Conservation (phyloP, 495 filamentous ascomycete genomes). For the Aspergillus ostianus region DNA sequence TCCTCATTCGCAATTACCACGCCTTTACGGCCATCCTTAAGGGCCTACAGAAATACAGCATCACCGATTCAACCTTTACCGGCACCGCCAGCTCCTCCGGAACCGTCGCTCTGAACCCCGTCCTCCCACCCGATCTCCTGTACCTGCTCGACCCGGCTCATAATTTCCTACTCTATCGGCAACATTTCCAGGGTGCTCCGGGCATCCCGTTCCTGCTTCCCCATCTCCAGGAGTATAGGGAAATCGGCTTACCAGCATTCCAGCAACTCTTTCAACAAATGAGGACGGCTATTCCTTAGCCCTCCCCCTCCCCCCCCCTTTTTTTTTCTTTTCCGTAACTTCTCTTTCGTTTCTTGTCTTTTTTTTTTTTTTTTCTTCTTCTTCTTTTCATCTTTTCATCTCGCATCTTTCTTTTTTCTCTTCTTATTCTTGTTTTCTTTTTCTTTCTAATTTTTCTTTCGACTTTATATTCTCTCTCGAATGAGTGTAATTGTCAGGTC, state of each 20-base stretch:
- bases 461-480: background rate
- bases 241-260: slow-evolving; percentile 30
- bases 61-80: slow-evolving; percentile 22
- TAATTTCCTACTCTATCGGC: slow-evolving; percentile 39
- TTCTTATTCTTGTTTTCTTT: background rate
- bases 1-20: slow-evolving; percentile 32
- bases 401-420: slow-evolving; percentile 1
- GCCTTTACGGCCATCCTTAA: slow-evolving; percentile 37
- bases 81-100: slow-evolving; percentile 15
- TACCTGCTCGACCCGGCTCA: slow-evolving; percentile 28
- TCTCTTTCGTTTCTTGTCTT: slow-evolving; percentile 1
- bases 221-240: slow-evolving; percentile 37
- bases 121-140: slow-evolving; percentile 25
- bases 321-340: background rate
- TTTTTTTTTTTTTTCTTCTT: slow-evolving; percentile 2
- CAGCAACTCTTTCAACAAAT: slow-evolving; percentile 32
- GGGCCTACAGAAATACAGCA: slow-evolving; percentile 35
- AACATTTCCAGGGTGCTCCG: slow-evolving; percentile 29
- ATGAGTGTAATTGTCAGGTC: too few species aligned
- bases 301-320: too few species aligned
- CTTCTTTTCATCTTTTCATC: background rate
- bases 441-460: slow-evolving; percentile 1
- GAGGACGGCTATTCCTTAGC: slow-evolving; percentile 3
- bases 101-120: slow-evolving; percentile 23
- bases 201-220: slow-evolving; percentile 44